Evolutionary conservation across 2,329 filamentous ascomycete genomes (phyloP).

Genomic region (Alternaria gaisen): DNA sequence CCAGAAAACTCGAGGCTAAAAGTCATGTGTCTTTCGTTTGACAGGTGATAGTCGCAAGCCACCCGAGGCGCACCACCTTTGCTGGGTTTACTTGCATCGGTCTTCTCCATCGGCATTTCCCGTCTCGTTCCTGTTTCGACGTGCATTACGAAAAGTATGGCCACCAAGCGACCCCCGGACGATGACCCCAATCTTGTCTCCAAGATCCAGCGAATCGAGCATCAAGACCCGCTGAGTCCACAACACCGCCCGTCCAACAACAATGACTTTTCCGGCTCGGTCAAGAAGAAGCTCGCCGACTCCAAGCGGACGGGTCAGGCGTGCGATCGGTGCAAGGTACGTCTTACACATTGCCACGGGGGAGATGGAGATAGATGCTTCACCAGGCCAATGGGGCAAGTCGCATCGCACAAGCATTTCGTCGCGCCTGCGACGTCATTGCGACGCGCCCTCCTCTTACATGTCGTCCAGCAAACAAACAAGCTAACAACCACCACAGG

Average conservation of each 20-base stretch:
- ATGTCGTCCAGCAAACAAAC: background rate
- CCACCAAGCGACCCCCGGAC: slow-evolving; percentile 37
- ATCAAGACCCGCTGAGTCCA: slow-evolving; percentile 28
- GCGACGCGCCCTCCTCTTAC: background rate
- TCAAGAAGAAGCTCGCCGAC: slow-evolving; percentile 62
- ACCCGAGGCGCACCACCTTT: slow-evolving; percentile 20
- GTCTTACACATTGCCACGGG: background rate
- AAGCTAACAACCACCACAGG: slow-evolving; percentile 55
- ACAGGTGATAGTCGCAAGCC: slow-evolving; percentile 23
- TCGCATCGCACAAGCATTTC: background rate
- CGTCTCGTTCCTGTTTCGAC: slow-evolving; percentile 18
- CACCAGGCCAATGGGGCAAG: background rate
- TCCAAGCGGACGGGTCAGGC: slow-evolving; percentile 79
- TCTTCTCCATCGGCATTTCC: slow-evolving; percentile 17
- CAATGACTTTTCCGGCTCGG: slow-evolving; percentile 48
- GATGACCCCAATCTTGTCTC: slow-evolving; percentile 26
- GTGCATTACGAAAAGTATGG: slow-evolving; percentile 31
- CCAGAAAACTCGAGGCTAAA: background rate
- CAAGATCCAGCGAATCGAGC: slow-evolving; percentile 50
- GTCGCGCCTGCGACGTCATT: slow-evolving; percentile 3
- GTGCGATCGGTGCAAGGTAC: slow-evolving; percentile 84
- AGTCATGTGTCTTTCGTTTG: slow-evolving; percentile 19
- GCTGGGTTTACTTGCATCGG: slow-evolving; percentile 17
- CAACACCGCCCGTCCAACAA: slow-evolving; percentile 26
- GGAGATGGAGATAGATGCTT: background rate